Conservation (phyloP, 2,329 filamentous ascomycete species). For the Aspergillus luchuensis region DNA sequence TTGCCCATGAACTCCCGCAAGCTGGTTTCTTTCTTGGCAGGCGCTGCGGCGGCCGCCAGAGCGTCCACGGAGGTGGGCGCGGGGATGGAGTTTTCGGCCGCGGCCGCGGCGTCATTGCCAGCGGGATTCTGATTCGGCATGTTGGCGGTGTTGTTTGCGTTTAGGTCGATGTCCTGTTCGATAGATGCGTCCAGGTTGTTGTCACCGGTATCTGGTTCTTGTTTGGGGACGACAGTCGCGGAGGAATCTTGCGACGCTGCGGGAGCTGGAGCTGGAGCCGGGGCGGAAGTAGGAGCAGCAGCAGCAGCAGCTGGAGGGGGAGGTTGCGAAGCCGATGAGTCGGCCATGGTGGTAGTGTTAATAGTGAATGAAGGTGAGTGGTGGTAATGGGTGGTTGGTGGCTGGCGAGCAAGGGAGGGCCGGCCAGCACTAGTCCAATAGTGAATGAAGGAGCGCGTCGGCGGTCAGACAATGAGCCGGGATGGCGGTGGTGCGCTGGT, state of each 20-base stretch:
- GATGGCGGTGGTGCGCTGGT: background rate
- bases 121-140: constrained; percentile 21
- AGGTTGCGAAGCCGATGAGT: constrained; percentile 32
- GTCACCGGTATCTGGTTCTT: constrained; percentile 29
- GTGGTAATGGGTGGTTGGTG: constrained; percentile 19
- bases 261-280: constrained; percentile 28
- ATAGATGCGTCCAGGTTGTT: constrained; percentile 35
- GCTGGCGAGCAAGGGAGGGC: constrained; percentile 19
- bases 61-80: constrained; percentile 41
- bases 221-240: constrained; percentile 23
- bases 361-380: too few species aligned
- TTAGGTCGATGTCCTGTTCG: constrained; percentile 43
- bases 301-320: constrained; percentile 16
- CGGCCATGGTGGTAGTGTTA: constrained; percentile 35
- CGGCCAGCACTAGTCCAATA: constrained; percentile 2
- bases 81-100: constrained; percentile 24
- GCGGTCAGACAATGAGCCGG: constrained; percentile 2
- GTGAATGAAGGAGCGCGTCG: background rate
- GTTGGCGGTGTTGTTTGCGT: constrained; percentile 25
- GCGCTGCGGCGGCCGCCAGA: constrained; percentile 54
- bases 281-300: constrained; percentile 16
- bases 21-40: constrained; percentile 86
- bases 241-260: constrained; percentile 25
- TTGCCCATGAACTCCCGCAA: constrained; percentile 90
- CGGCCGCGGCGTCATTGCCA: constrained; percentile 18